Evolutionary conservation across 2,329 filamentous ascomycete genomes (phyloP).

Genomic region (Phaeophleospora eucalypticola): DNA sequence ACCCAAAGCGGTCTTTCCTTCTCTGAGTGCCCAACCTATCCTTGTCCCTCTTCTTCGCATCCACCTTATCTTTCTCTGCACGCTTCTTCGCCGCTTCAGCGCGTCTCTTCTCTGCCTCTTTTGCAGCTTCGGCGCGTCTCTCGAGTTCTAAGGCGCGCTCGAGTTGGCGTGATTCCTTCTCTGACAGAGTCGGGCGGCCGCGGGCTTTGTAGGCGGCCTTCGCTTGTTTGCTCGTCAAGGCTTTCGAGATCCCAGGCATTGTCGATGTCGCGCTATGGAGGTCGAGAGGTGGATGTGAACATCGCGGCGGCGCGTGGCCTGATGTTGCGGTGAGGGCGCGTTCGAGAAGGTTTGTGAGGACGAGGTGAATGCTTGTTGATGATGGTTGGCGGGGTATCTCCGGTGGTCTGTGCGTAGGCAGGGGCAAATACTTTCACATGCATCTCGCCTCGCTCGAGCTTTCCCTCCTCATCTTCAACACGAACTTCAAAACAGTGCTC

Average conservation of each 20-base stretch:
- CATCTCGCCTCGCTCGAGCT: too few species aligned
- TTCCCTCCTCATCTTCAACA: too few species aligned
- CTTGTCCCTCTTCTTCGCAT: slow-evolving; percentile 15
- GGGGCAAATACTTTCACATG: too few species aligned
- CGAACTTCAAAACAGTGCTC: too few species aligned
- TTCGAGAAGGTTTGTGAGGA: too few species aligned
- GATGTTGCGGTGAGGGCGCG: too few species aligned
- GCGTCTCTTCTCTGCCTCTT: slow-evolving; percentile 32
- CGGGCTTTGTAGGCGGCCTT: slow-evolving; percentile 36
- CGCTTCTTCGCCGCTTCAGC: slow-evolving; percentile 30
- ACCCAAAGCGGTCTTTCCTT: slow-evolving; percentile 32
- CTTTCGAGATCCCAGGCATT: slow-evolving; percentile 20
- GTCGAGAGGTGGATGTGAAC: not conserved
- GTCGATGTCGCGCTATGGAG: slow-evolving; percentile 2
- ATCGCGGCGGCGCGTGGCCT: not conserved
- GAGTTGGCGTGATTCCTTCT: slow-evolving; percentile 31
- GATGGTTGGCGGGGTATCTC: too few species aligned
- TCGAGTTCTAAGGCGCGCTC: slow-evolving; percentile 33
- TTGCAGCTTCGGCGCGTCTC: slow-evolving; percentile 30
- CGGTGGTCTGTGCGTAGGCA: too few species aligned
- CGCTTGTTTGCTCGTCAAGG: slow-evolving; percentile 35
- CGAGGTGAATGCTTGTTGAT: too few species aligned
- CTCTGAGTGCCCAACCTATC: slow-evolving; percentile 29
- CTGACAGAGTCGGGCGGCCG: slow-evolving; percentile 28
- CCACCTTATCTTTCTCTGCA: slow-evolving; percentile 24